Conservation (phyloP, 2,329 filamentous ascomycete genomes). For the Talaromyces sp. region DNA sequence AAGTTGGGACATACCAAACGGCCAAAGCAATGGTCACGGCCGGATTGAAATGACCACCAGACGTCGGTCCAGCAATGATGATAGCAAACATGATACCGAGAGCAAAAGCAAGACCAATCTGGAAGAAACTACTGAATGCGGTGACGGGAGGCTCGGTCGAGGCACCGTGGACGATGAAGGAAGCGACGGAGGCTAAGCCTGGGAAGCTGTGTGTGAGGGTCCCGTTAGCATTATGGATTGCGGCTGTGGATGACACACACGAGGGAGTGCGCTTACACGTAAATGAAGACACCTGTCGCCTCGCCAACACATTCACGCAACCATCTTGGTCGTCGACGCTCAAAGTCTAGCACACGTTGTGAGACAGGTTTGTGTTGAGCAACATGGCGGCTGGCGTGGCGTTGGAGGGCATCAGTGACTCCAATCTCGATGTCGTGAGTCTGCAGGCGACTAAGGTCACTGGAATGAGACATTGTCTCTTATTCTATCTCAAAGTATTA, state of each 20-base stretch:
- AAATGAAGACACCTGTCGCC: constrained; percentile 57
- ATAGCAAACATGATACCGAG: constrained; percentile 59
- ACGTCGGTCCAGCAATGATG: constrained; percentile 54
- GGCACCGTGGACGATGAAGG: constrained; percentile 49
- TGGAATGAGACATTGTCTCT: constrained; percentile 8
- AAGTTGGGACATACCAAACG: constrained; percentile 25
- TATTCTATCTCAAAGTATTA: neutral
- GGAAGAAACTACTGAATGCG: constrained; percentile 52
- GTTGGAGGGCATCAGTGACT: constrained; percentile 52
- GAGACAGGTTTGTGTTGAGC: constrained; percentile 48
- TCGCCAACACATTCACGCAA: constrained; percentile 56
- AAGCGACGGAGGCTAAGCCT: constrained; percentile 53
- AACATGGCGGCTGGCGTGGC: constrained; percentile 50
- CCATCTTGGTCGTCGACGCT: constrained; percentile 52
- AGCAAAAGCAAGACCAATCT: constrained; percentile 56
- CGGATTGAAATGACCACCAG: constrained; percentile 57
- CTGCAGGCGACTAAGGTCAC: constrained; percentile 2
- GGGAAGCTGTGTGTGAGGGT: constrained; percentile 34
- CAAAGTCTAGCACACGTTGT: constrained; percentile 54
- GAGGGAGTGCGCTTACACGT: constrained; percentile 37
- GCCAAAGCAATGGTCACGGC: constrained; percentile 48
- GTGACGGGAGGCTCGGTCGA: constrained; percentile 29
- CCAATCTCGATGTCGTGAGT: constrained; percentile 44
- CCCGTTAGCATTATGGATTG: neutral
- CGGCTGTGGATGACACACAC: neutral